Evolutionary conservation across 805 yeast genomes (phyloP).

Genomic region (Kregervanrija delftensis): DNA sequence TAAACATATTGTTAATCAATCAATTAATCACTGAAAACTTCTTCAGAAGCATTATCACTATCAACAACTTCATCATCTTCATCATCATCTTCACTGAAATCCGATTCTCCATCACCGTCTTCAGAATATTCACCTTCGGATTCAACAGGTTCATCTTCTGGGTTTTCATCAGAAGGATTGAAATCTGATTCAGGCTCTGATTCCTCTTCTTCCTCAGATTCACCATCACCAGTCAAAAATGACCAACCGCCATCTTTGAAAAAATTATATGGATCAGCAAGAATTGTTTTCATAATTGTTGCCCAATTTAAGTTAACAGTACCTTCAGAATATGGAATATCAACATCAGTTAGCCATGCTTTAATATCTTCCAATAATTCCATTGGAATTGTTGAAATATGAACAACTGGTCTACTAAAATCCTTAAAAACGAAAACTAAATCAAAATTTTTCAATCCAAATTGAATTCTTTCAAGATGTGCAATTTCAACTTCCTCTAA

Average conservation of each 20-base stretch:
- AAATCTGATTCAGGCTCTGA: conserved; percentile 58
- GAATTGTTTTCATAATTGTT: conserved; percentile 89
- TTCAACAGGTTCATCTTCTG: conserved; percentile 44
- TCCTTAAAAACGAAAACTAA: conserved; percentile 95
- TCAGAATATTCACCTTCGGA: conserved; percentile 25
- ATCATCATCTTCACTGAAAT: conserved; percentile 17
- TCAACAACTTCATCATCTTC: conserved; percentile 21
- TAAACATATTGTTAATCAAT: neutral
- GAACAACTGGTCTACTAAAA: conserved; percentile 79
- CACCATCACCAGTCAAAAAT: conserved; percentile 85
- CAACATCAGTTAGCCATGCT: conserved; percentile 97
- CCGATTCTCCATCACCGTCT: conserved; percentile 18
- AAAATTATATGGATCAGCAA: conserved; percentile 89
- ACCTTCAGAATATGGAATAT: conserved; percentile 90
- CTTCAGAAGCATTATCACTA: conserved; percentile 24
- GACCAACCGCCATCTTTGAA: conserved; percentile 96
- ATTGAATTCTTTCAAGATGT: conserved; percentile 93
- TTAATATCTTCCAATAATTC: conserved; percentile 86
- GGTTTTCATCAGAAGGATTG: conserved; percentile 58
- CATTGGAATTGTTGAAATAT: conserved; percentile 92
- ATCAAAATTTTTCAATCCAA: conserved; percentile 94
- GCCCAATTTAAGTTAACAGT: conserved; percentile 95
- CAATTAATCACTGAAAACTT: conserved; percentile 25
- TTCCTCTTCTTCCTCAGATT: conserved; percentile 61
- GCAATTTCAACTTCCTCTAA: conserved; percentile 90